phyloP scores from a whole-genome alignment of 2,329 filamentous ascomycete species.

The Exutisphaerella laricina region DNA sequence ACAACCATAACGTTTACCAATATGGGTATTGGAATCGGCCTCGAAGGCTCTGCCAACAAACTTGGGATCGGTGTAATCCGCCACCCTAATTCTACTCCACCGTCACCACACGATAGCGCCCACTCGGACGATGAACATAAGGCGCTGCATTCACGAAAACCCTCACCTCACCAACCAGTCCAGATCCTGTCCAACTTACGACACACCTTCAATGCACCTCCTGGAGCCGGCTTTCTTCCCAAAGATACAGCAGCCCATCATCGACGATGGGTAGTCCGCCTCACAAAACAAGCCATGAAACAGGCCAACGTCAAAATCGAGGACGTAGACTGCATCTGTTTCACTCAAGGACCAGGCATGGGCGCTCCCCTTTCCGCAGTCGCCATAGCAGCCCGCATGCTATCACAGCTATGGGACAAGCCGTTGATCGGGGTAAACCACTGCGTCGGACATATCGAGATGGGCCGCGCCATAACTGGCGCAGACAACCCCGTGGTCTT shows the following conservation, averaged over 20 bases:
- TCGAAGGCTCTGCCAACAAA: conserved; percentile 97
- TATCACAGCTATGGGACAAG: conserved; percentile 78
- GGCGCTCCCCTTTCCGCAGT: conserved; percentile 84
- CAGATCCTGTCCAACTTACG: conserved; percentile 86
- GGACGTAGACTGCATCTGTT: conserved; percentile 88
- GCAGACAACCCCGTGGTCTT: conserved; percentile 88
- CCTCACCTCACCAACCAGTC: conserved; percentile 40
- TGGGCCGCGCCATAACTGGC: conserved; percentile 89
- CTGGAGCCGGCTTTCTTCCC: conserved; percentile 89
- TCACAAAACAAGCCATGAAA: conserved; percentile 73
- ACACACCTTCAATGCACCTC: conserved; percentile 87
- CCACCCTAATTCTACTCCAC: conserved; percentile 49
- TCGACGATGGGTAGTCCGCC: conserved; percentile 71
- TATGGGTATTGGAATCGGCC: conserved; percentile 59
- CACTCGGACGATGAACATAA: conserved; percentile 29
- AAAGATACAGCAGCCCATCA: conserved; percentile 96
- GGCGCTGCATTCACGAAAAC: conserved; percentile 10
- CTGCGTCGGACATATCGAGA: conserved; percentile 97
- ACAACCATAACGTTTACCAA: no score
- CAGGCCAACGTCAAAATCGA: conserved; percentile 57
- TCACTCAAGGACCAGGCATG: conserved; percentile 94
- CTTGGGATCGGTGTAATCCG: conserved; percentile 88
- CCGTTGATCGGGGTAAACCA: conserved; percentile 95
- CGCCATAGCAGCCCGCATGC: conserved; percentile 75
- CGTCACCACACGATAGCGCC: conserved; percentile 33